These are phyloP conservation scores for Dryas octopetala DNA, from an alignment of 306 rosid genomes.

Conservation along the genomic window DNA sequence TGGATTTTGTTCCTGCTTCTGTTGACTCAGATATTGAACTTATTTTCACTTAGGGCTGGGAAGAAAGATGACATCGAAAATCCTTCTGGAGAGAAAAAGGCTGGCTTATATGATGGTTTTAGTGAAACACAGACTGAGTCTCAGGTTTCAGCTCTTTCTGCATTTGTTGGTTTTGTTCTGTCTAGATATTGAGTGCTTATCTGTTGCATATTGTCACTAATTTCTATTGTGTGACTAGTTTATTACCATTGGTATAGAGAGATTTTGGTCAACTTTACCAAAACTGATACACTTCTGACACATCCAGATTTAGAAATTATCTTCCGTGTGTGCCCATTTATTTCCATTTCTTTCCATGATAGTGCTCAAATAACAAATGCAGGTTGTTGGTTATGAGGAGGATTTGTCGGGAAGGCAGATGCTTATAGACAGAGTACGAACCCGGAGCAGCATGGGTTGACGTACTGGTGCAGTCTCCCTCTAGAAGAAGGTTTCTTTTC, in stretches of 20 bases:
- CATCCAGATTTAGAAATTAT: neutral
- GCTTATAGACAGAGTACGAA: slow-evolving; percentile 82
- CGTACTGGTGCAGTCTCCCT: slow-evolving; percentile 9
- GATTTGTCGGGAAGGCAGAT: slow-evolving; percentile 92
- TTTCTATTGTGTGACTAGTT: neutral
- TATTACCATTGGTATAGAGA: neutral
- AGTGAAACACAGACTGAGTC: slow-evolving; percentile 95
- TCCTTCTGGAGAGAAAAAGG: slow-evolving; percentile 41
- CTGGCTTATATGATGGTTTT: slow-evolving; percentile 59
- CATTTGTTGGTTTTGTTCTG: neutral
- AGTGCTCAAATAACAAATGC: slow-evolving; percentile 30
- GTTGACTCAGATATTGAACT: slow-evolving; percentile 29
- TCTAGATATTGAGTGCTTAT: neutral
- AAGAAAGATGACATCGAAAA: slow-evolving; percentile 48
- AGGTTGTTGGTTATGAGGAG: slow-evolving; percentile 89
- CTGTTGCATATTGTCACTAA: neutral
- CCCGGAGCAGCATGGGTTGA: slow-evolving; percentile 63
- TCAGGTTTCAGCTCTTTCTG: slow-evolving; percentile 56
- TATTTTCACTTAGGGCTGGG: slow-evolving; percentile 34
- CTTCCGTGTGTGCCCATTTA: slow-evolving; percentile 19
- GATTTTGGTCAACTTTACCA: neutral
- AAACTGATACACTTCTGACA: neutral
- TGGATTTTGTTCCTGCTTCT: slow-evolving; percentile 1
- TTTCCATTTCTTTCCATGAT: slow-evolving; percentile 27
- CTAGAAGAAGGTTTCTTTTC: neutral